Base-by-base conservation (phyloP, 805 yeast genomes). In the Wickerhamiella dianesei region DNA sequence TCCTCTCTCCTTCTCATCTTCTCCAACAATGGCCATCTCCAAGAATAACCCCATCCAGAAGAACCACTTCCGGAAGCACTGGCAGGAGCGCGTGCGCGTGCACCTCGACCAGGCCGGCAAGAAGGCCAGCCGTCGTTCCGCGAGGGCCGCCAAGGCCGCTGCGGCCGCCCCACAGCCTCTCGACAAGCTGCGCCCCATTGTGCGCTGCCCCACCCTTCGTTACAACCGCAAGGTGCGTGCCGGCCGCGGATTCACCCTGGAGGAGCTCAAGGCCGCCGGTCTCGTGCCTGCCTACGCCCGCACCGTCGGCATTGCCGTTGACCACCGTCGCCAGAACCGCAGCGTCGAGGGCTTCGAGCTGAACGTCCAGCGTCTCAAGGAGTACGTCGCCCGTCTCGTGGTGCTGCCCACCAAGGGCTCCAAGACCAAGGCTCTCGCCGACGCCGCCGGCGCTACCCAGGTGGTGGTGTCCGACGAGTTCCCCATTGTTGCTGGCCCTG, bases 71-170 rank as follows among this genome's bases (percentile, higher is more conserved):
- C 83, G 96, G 80, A 89, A 89, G 85, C 89, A 89, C 95, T 92
- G 98, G 98, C 97, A 92, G 78, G 95, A 86, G 75, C 85, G 97
- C 70, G 99, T 92, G 80, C 85, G 79, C 73, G 96, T 86, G 67
- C 98, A 94, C 87, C 83, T 92, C 71, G 96, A 92, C 89, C 98
- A 92, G 80, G 96, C 98, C 69, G 98, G 98, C 73, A 87, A 89
- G 82, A 92, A 92, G 82, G 87, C 75, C 67, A 80, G 94, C 59
- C 87, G 98, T 82, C 83, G 98, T 77, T 76, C 75, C 61, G 82
- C 95, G 61, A 86, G 98, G 76, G 82, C 84, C 69, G 65, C 81
- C 64, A 88, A 83, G 78, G 95, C 96, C 64, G 95, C 96, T 64
- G 75, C 75, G 70, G 73, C 82, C 64, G 97, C 98, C 66, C 98